Conservation (phyloP, 2,329 filamentous ascomycete species). For the Penicillium oxalicum region DNA sequence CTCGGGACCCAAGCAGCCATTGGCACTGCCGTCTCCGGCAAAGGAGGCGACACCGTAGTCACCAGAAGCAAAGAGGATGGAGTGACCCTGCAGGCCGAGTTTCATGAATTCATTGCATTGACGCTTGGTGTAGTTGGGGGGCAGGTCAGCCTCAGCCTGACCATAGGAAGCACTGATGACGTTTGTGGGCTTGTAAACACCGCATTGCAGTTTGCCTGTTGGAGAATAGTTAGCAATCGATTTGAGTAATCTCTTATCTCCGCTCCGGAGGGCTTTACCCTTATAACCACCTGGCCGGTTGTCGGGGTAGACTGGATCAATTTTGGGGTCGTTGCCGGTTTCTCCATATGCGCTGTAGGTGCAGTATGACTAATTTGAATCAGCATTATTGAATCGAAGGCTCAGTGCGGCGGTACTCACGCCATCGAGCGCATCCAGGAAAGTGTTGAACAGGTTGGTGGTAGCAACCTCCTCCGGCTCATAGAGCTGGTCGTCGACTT, state of each 20-base stretch:
- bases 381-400: not conserved
- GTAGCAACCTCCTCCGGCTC: slow-evolving; percentile 29
- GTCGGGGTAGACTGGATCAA: slow-evolving; percentile 50
- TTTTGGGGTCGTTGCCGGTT: slow-evolving; percentile 43
- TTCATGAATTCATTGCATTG: slow-evolving; percentile 48
- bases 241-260: slow-evolving; percentile 1
- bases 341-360: slow-evolving; percentile 46
- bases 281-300: slow-evolving; percentile 46
- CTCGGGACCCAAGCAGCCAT: slow-evolving; percentile 36
- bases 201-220: slow-evolving; percentile 38
- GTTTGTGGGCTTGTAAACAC: slow-evolving; percentile 50
- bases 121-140: slow-evolving; percentile 48
- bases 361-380: slow-evolving; percentile 42
- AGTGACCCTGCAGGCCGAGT: slow-evolving; percentile 37
- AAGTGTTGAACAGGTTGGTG: slow-evolving; percentile 40
- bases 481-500: slow-evolving; percentile 45
- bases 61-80: slow-evolving; percentile 28
- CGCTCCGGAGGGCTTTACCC: slow-evolving; percentile 21
- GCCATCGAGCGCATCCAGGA: slow-evolving; percentile 50
- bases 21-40: slow-evolving; percentile 31
- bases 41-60: slow-evolving; percentile 33
- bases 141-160: slow-evolving; percentile 49
- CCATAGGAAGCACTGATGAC: slow-evolving; percentile 55
- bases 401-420: slow-evolving; percentile 11
- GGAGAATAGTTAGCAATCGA: not conserved